A percentile compares a stretch with the other conserved stretches of the same genome.
phyloP scores from a whole-genome alignment of 768 basidiomycete species.

The Exsudoporus frostii region DNA sequence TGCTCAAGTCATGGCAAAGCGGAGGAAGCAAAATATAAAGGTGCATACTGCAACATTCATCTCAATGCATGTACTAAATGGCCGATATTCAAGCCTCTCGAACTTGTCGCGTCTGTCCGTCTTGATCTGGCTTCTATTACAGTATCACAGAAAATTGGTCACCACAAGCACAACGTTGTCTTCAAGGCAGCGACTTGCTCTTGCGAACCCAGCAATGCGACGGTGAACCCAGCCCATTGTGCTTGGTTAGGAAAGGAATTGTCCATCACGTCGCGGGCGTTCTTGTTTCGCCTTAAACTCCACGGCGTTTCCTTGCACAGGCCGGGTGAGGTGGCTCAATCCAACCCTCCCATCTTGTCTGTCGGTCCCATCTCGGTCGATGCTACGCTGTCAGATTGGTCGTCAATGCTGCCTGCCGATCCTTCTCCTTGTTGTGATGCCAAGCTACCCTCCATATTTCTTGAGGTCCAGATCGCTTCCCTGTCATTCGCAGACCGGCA shows the following conservation, averaged over 20 bases:
- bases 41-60: slow-evolving; percentile 9
- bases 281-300: slow-evolving; percentile 43
- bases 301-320: slow-evolving; percentile 46
- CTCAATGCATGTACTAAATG: background rate
- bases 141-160: slow-evolving; percentile 37
- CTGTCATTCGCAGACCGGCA: slow-evolving; percentile 53
- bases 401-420: slow-evolving; percentile 42
- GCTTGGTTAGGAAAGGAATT: slow-evolving; percentile 53
- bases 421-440: slow-evolving; percentile 42
- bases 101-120: slow-evolving; percentile 37
- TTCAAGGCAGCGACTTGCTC: slow-evolving; percentile 40
- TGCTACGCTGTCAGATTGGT: slow-evolving; percentile 58
- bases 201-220: slow-evolving; percentile 48
- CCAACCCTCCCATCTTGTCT: slow-evolving; percentile 23
- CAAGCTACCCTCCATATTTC: slow-evolving; percentile 53
- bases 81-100: slow-evolving; percentile 14
- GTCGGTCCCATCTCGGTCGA: slow-evolving; percentile 33
- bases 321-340: slow-evolving; percentile 33
- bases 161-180: slow-evolving; percentile 40
- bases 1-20: slow-evolving; percentile 8
- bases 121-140: slow-evolving; percentile 48
- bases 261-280: slow-evolving; percentile 38
- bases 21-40: slow-evolving; percentile 17
- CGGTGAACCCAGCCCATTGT: slow-evolving; percentile 43
- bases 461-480: slow-evolving; percentile 42